Base-by-base conservation (phyloP, 305 asterid species). In the Solanum aculeatissimum region DNA sequence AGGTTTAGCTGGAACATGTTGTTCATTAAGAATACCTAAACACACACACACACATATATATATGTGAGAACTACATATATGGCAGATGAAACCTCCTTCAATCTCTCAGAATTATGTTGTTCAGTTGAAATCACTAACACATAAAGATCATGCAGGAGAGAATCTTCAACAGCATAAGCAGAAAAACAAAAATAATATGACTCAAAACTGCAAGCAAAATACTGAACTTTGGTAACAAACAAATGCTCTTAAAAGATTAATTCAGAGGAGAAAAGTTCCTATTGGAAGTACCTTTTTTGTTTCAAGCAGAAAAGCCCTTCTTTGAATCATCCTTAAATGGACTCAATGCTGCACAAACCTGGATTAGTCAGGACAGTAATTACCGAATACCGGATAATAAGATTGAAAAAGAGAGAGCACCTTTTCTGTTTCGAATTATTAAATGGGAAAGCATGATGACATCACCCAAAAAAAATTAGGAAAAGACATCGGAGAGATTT, bases 111-210 rank as follows among this genome's bases (percentile, higher is more conserved):
- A 62, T 85, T 88, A 66, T 42, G 87, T 9, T 87, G 91, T 85
- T 91, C 91, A 8, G 92, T 89, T 82, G 86, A 86, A 84, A 90
- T 90, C 77, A 86, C 93, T 51, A 94, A 91, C 14, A 81, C 77
- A 88, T 90, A 79, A 66, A 89, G 86, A 87, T 65, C 97, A 38
- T 85, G 91, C 68, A 91, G 60, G 51, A 91, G 97, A 84, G 93
- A 94, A 88, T 95, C 98, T 84, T 92, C 93, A 78, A 90, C 97
- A 94, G 92, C 69, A 47, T 45, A 83, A 58, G 60, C 9, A 45
- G 80, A 29, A 81, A 42, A 27, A 49, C 0, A 19, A 71, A 85
- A 54, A 84, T 19, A 60, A 74, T 49, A 69, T 55, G 16, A 27
- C 43, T 49, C 40, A 19, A 14, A 40, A 47, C 18, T 66, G 47